phyloP scores from a whole-genome alignment of 169 alveolate species.

The Plasmodium relictum region DNA sequence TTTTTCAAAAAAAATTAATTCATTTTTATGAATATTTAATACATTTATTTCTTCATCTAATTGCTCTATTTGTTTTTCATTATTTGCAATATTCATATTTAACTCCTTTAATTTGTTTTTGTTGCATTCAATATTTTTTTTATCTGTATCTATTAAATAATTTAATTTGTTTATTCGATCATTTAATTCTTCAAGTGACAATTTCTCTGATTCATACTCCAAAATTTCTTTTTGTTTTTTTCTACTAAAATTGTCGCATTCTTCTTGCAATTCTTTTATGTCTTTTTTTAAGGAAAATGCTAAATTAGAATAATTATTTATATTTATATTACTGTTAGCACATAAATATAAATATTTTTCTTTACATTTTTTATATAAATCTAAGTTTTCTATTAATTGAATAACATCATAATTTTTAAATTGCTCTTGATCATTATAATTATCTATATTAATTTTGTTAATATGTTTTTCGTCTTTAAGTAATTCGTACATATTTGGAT shows the following conservation, averaged over 20 bases:
- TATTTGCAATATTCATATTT: neutral
- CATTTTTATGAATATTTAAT: conserved; percentile 79
- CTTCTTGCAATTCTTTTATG: conserved; percentile 63
- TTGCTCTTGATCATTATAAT: conserved; percentile 35
- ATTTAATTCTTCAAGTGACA: conserved; percentile 18
- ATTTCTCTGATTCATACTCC: conserved; percentile 39
- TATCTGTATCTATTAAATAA: conserved; percentile 60
- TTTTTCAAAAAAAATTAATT: conserved; percentile 73
- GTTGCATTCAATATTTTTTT: conserved; percentile 32
- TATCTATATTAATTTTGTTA: conserved; percentile 18
- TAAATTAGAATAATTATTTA: conserved; percentile 19
- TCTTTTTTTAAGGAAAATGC: conserved; percentile 27
- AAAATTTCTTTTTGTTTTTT: conserved; percentile 58
- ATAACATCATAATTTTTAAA: conserved; percentile 10
- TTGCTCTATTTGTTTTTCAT: conserved; percentile 69
- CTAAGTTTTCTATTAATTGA: conserved; percentile 24
- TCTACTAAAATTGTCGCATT: conserved; percentile 43
- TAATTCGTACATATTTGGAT: conserved; percentile 21
- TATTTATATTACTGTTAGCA: conserved; percentile 59
- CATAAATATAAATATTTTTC: conserved; percentile 38
- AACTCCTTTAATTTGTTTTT: conserved; percentile 46
- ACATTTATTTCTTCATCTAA: conserved; percentile 76
- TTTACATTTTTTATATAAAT: conserved; percentile 24
- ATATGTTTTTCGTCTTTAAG: conserved; percentile 19
- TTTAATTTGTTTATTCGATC: conserved; percentile 18